Evolutionary conservation across 2,329 filamentous ascomycete genomes (phyloP).

Genomic region (Coniochaeta sp.): DNA sequence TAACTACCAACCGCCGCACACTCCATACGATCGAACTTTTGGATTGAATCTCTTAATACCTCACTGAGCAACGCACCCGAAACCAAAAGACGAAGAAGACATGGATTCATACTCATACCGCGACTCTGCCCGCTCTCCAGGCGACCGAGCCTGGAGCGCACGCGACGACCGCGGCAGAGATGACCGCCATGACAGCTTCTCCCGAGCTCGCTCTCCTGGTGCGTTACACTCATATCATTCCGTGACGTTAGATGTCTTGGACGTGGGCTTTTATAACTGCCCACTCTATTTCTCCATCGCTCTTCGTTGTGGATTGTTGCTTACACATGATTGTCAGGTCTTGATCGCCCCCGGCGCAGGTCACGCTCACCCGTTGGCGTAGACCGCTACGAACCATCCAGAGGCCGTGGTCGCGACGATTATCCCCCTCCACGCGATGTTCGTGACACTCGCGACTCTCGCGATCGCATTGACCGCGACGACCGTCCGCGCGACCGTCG

Average conservation of each 20-base stretch:
- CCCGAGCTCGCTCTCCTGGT: constrained; percentile 66
- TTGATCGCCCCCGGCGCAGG: constrained; percentile 50
- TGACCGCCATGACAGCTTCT: constrained; percentile 52
- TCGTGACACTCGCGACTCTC: too few species aligned
- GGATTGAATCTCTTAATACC: neutral
- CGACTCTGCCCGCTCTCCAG: constrained; percentile 46
- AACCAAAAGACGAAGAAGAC: neutral
- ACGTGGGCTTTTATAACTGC: neutral
- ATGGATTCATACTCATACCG: constrained; percentile 33
- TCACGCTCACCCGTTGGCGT: constrained; percentile 66
- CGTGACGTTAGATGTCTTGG: neutral
- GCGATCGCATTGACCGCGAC: constrained; percentile 20
- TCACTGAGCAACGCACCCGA: neutral
- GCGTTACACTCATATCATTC: constrained; percentile 28
- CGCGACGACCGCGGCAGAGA: constrained; percentile 47
- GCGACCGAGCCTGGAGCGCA: constrained; percentile 42
- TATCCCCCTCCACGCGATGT: constrained; percentile 45
- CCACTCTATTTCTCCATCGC: neutral
- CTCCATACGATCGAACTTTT: neutral
- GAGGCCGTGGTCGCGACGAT: constrained; percentile 59
- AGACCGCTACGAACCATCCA: constrained; percentile 67
- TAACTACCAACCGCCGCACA: neutral
- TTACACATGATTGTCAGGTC: constrained; percentile 32
- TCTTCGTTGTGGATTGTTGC: constrained; percentile 10
- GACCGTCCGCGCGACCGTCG: constrained; percentile 34